Evolutionary conservation across 1,284 basidiomycete species (phyloP), one percentile per base, ranked within the genome.

Genomic region (Cryptococcus maquisensis): DNA sequence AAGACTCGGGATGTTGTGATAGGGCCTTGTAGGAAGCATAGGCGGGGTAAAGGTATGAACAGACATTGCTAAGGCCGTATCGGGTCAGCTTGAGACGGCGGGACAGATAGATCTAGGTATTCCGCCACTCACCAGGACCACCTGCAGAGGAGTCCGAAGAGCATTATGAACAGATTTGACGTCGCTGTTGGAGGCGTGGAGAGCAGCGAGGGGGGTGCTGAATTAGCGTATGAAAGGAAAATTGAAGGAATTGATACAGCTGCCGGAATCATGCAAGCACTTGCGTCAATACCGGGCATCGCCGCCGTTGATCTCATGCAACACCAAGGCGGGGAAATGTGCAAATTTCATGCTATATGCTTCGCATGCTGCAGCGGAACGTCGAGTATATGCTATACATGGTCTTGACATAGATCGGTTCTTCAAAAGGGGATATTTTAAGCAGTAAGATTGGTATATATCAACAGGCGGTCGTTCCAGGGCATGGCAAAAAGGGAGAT

Each of bases 1-100:
- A 82, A 47, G 82, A 79, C 35, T 81, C 66, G 8, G 85, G 83
- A 36, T 81, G 78, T 50, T 81, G 79, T 0, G 82, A 80, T 20
- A 90, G 75, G 16, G 75, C 72, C 60, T 78, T 78, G 69, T 76
- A 78, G 13, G 69, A 74, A 40, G 71, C 72, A 59, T 78, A 78
- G 1, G 75, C 76, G 10, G 77, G 77, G 53, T 77, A 77, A 37
- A 78, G 67, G 64, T 71, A 78, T 46, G 63, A 70, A 49, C 65
- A 64, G 4, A 72, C 55, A 28, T 69, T 65, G 52, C 75, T 75
- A 38, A 24, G 39, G 8, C 16, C n/a, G 20, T 15, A 40, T 40
- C 23, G 16, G 13, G 41, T 37, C 48, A 43, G 35, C 28, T 9
- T 51, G 4, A 32, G 44, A 32, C 38, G n/a, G 20, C 26, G 38